Base-by-base conservation (phyloP, 2,329 filamentous ascomycete species). In the Aspergillus calidoustus region DNA sequence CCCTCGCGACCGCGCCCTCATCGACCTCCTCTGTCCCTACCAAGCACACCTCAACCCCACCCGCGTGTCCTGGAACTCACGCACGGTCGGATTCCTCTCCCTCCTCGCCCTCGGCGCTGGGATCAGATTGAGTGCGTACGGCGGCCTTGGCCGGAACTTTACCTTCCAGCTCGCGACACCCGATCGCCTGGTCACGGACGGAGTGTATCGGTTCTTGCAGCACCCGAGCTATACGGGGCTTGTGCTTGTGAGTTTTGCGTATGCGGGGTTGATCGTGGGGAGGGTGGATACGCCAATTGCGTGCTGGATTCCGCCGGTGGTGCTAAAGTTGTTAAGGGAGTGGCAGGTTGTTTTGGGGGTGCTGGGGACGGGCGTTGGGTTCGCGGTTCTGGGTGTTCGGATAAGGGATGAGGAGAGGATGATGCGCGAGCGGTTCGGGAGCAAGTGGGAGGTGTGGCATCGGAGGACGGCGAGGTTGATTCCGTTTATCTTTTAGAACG, bases 201-300 rank as follows among this genome's bases (percentile, higher is more conserved):
- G 83, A 0, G 71, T 86, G 1, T 86, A 86, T 62, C 63, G 64
- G 19, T 82, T 80, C 62, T 70, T 85, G 3, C 83, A 85, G 66
- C 83, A 86, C 66, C 83, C 83, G 2, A 83, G 82, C 58, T 86
- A 86, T 61, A 80, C 79, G 0, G 83, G 81, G 0, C 49, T 80
- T 2, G 9, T 76, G 0, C 31, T 80, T 3, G 64, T 85, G 60
- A 17, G 28, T 3, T 25, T 57, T 9, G 69, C 62, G 5, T 28
- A 54, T 17, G 28, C 41, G 2, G 34, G 56, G 6, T 7, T 84
- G 4, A 68, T 82, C 7, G 58, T 69, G 31, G 49, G 57, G 15
- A 68, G 81, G 0, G 61, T 72, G 28, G 81, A 83, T 60, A 81
- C 77, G 0, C 68, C 73, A 2, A 34, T 54, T 9, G 43, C 75